Percentiles rank a stretch among this genome's conserved stretches.
These are phyloP conservation scores for Skeletonema grethae DNA, from an alignment of 108 stramenopile genomes.

Conservation along the genomic window DNA sequence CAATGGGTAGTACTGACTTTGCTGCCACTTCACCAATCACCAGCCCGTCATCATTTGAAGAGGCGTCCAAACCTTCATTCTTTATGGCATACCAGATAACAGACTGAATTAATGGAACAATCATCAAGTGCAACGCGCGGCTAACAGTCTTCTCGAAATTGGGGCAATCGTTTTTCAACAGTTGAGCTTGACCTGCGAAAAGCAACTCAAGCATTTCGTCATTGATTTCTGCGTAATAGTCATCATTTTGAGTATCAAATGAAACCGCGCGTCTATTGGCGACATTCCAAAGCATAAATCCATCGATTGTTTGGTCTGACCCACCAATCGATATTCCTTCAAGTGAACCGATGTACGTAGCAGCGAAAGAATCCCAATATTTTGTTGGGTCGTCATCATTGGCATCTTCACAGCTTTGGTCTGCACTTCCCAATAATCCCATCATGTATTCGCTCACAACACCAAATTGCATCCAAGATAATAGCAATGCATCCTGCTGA, in stretches of 20 bases:
- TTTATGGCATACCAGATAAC: conserved; percentile 67
- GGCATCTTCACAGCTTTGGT: conserved; percentile 47
- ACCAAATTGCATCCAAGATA: conserved; percentile 61
- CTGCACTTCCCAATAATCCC: conserved; percentile 56
- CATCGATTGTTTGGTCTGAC: conserved; percentile 66
- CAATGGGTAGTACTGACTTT: conserved; percentile 70
- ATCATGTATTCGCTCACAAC: conserved; percentile 73
- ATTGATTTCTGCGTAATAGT: conserved; percentile 59
- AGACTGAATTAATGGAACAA: conserved; percentile 79
- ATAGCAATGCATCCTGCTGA: conserved; percentile 54
- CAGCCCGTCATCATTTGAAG: conserved; percentile 45
- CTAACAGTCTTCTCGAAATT: conserved; percentile 58
- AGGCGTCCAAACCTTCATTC: conserved; percentile 42
- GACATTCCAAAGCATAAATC: conserved; percentile 72
- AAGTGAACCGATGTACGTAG: conserved; percentile 78
- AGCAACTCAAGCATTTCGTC: conserved; percentile 63
- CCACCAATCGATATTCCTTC: conserved; percentile 70
- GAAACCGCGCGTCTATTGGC: conserved; percentile 72
- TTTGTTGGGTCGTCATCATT: conserved; percentile 39
- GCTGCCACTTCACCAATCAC: conserved; percentile 69
- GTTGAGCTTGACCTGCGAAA: conserved; percentile 70
- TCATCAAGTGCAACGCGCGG: conserved; percentile 50
- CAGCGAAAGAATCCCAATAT: conserved; percentile 80
- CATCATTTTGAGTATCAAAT: conserved; percentile 66
- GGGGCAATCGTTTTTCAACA: conserved; percentile 60